phyloP scores from a whole-genome alignment of 1,284 basidiomycete genomes.

The Tremellales sp. region DNA sequence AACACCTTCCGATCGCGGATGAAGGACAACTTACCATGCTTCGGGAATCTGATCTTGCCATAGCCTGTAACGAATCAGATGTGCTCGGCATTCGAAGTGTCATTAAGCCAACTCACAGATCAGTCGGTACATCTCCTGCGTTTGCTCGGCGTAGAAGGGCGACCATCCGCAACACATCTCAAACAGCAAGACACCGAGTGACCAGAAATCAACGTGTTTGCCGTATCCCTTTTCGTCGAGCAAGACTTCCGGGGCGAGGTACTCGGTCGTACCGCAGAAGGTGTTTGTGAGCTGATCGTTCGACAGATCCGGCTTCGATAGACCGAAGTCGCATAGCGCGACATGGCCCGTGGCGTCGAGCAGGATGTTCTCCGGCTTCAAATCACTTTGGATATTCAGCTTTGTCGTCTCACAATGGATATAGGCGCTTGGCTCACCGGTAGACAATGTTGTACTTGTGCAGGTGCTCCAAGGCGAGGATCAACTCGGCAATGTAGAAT shows the following conservation, averaged over 20 bases:
- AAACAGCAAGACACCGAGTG: conserved; percentile 81
- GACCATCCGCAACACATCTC: conserved; percentile 99
- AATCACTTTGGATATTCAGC: conserved; percentile 57
- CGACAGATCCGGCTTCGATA: conserved; percentile 92
- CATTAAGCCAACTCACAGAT: conserved; percentile 72
- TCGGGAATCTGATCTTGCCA: conserved; percentile 96
- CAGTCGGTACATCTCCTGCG: conserved; percentile 98
- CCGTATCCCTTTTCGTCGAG: conserved; percentile 98
- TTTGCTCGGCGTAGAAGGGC: conserved; percentile 99
- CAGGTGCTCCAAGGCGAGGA: conserved; percentile 88
- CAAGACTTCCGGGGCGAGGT: conserved; percentile 97
- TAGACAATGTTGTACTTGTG: conserved; percentile 98
- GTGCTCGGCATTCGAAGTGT: conserved; percentile 4
- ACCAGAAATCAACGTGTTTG: conserved; percentile 99
- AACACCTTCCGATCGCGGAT: no score
- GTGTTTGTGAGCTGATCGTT: conserved; percentile 95
- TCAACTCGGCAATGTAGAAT: conserved; percentile 93
- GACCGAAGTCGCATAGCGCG: conserved; percentile 92
- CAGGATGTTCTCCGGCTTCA: conserved; percentile 96
- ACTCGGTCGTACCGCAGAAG: conserved; percentile 95
- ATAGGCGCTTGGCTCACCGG: conserved; percentile 55
- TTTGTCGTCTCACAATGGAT: neutral
- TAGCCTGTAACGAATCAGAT: conserved; percentile 46
- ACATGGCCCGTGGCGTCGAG: conserved; percentile 96
- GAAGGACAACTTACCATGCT: no score